Evolutionary conservation across 2,329 filamentous ascomycete species (phyloP), one percentile per base, ranked within the genome.

Genomic region (Cladosporium sp.): DNA sequence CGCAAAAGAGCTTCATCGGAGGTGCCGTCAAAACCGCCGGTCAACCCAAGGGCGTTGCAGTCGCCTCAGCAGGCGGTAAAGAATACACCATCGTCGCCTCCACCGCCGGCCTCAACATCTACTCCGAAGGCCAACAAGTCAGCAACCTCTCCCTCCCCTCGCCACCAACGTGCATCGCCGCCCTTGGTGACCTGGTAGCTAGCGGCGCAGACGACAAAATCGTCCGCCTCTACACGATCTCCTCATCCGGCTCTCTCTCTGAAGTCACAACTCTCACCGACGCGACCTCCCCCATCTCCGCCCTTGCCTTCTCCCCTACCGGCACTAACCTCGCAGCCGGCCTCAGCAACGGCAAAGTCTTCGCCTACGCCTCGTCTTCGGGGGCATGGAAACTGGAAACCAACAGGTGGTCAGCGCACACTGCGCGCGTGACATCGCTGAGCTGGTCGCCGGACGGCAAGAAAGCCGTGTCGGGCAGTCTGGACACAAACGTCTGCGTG

Each of bases 401-500:
- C 7, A 92, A 96, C 73, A 80, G 87, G 61, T 90, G 88, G 88
- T 86, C 84, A 2, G 86, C 86, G 14, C 88, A 90, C 67, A 88
- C 86, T 1, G 86, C 82, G 7, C 81, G 87, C 49, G 82, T 90
- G 49, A 88, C 84, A 14, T 81, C 80, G 49, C 80, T 90, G 58
- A 80, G 87, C 14, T 99, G 94, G 94, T 90, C 92, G 67, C 79
- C 82, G 17, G 83, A 84, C 17, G 89, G 88, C 12, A 88, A 87
- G 20, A 89, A 92, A 70, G 87, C 92, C 2, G 90, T 86, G 19
- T 96, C 89, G 71, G 93, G 92, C 12, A 88, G 86, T 47, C 77
- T 99, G 51, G 94, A 99, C 72, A 97, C 93, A 0, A 92, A 96
- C 69, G 83, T 99, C 19, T 92, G 90, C 71, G 86, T 96, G 30